These are phyloP conservation scores for Sphaerulina vaccinii DNA, from an alignment of 2,329 filamentous ascomycete species.

Conservation along the genomic window DNA sequence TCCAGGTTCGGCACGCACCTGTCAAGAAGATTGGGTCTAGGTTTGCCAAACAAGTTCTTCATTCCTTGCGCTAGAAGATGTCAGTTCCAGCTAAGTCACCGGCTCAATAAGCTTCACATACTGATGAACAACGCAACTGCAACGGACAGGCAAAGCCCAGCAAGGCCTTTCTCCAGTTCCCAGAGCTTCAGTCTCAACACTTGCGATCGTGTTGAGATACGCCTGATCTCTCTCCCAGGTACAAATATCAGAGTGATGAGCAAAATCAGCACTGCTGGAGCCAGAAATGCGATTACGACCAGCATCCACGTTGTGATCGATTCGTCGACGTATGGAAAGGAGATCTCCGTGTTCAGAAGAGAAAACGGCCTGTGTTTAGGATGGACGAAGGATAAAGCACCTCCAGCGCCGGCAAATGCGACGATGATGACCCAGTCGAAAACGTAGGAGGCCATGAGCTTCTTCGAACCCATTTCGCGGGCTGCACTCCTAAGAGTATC, in stretches of 20 bases:
- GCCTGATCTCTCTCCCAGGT: conserved; percentile 63
- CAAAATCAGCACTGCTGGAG: conserved; percentile 67
- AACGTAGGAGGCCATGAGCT: conserved; percentile 63
- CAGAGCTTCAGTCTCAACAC: conserved; percentile 82
- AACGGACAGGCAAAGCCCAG: conserved; percentile 74
- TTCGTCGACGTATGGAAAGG: conserved; percentile 71
- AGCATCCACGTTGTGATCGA: conserved; percentile 69
- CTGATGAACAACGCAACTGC: conserved; percentile 73
- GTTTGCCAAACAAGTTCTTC: conserved; percentile 71
- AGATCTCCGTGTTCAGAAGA: conserved; percentile 72
- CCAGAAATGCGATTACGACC: conserved; percentile 60
- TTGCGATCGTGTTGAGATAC: conserved; percentile 42
- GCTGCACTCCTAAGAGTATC: conserved; percentile 16
- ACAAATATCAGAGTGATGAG: conserved; percentile 67
- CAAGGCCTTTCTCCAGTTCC: conserved; percentile 82
- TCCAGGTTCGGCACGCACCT: conserved; percentile 74
- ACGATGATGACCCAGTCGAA: conserved; percentile 72
- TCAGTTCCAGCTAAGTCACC: too few relatives aligned
- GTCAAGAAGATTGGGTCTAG: conserved; percentile 62
- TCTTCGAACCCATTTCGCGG: conserved; percentile 19
- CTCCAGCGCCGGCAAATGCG: conserved; percentile 26
- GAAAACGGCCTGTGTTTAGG: conserved; percentile 72
- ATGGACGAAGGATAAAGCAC: conserved; percentile 53
- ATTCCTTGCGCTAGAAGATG: conserved; percentile 61
- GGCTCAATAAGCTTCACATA: neutral